Evolutionary conservation across 352 stramenopile species (phyloP), one percentile per base, ranked within the genome.

Genomic region (Elongisporangium anandrum): DNA sequence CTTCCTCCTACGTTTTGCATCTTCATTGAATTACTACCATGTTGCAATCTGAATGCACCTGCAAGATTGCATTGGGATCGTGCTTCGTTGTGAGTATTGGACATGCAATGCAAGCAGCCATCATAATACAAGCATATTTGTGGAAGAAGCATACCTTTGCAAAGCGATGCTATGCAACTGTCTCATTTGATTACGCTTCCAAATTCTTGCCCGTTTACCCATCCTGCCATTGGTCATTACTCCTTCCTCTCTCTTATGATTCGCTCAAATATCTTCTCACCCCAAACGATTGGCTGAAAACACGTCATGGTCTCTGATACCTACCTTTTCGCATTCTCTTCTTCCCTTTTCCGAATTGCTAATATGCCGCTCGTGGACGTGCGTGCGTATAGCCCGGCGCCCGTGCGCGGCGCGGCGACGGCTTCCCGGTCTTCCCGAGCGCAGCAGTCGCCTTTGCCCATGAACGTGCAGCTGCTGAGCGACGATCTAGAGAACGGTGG

Each of bases 401-500:
- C 34, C 13, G 34, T 45, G 34, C 34, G 34, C 34, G 34, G 34
- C 34, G 34, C 34, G 34, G 34, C 34, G 34, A 45, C 34, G 10
- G 34, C 34, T 45, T 45, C 34, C 34, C 9, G 34, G 34, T 45
- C 34, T 2, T 45, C 48, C 10, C 48, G 48, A 16, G 48, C 48
- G 38, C 23, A 48, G 52, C 52, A 45, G 34, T 45, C 34, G 12
- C 34, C 34, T 45, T 45, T 60, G 45, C 22, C 41, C 34, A 54
- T 24, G 26, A 45, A 22, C n/a, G 34, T 20, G 23, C 47, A 23
- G 48, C 48, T 21, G 38, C 26, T 49, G 26, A 57, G 24, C 24
- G 20, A 22, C 16, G 34, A 49, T 17, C 52, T 17, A 20, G 8
- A 21, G 34, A 47, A 49, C 8, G 47, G 52, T 57, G 62, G 58